Evolutionary conservation across 1,139 yeast genomes (phyloP), one percentile per base, ranked within the genome.

Genomic region (Eremothecium coryli): DNA sequence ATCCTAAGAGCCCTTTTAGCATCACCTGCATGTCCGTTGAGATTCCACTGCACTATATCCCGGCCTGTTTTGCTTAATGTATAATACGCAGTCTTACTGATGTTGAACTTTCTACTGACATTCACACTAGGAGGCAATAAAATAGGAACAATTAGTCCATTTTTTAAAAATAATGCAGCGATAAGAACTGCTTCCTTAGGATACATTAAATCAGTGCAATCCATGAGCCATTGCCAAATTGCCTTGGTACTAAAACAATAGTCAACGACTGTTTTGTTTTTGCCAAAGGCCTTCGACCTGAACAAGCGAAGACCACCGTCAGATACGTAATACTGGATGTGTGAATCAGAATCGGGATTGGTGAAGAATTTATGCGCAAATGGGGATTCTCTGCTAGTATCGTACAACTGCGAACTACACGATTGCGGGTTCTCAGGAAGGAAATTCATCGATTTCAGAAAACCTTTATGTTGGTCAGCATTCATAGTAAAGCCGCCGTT

Each of bases 331-430:
- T 86, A 86, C 52, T 88, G 96, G 9, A 73, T 56, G 49, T 78
- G 81, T 0, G 94, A 66, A 43, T 82, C 93, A 0, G 94, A 82
- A 51, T 82, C 93, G 0, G 97, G 97, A 46, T 88, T 86, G 8
- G 90, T 77, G 57, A 84, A 85, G 50, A 72, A 84, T 31, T 74
- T 68, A 50, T 82, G 95, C 35, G 75, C 72, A 43, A 79, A 77
- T 0, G 95, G 94, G 4, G 90, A 80, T 2, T 49, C 50, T 25
- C 60, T 49, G 3, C 38, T 26, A 23, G 46, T 44, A 13, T 44
- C 39, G n/a, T n/a, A 5, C 4, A 15, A 13, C 10, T 5, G 12
- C 14, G 18, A 28, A 6, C 22, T 5, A n/a, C 4, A n/a, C 12
- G 5, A n/a, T 20, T 3, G 10, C 8, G 12, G 11, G 13, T n/a